phyloP scores from a whole-genome alignment of 2,329 filamentous ascomycete genomes.

The Dactylonectria macrodidyma region DNA sequence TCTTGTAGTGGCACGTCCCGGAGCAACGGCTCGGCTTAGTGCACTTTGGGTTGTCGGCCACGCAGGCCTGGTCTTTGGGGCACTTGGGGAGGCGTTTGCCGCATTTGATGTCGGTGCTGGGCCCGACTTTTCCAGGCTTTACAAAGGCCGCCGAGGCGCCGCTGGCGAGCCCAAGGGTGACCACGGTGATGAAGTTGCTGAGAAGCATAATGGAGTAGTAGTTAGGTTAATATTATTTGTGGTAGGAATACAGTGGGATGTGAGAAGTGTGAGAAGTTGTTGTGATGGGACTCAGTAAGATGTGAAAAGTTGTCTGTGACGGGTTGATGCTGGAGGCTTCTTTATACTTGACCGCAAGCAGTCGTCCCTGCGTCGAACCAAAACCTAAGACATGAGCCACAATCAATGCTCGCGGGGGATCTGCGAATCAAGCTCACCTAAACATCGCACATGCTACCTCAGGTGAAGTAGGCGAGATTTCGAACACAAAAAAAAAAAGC shows the following conservation, averaged over 20 bases:
- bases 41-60: slow-evolving; percentile 43
- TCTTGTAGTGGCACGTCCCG: slow-evolving; percentile 49
- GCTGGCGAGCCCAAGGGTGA: slow-evolving; percentile 38
- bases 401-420: neutral
- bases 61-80: slow-evolving; percentile 44
- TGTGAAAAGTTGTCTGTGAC: neutral
- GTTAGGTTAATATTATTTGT: too few species aligned
- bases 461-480: neutral
- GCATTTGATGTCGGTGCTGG: slow-evolving; percentile 39
- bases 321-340: neutral
- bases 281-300: neutral
- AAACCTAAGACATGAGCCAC: neutral
- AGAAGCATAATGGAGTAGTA: slow-evolving; percentile 41
- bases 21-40: slow-evolving; percentile 46
- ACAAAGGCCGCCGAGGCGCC: slow-evolving; percentile 12
- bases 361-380: neutral
- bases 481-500: neutral
- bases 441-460: neutral
- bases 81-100: slow-evolving; percentile 51
- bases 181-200: slow-evolving; percentile 36
- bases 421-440: neutral
- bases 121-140: neutral
- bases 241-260: neutral
- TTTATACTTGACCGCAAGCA: neutral
- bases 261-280: too few species aligned